Base-by-base conservation (phyloP, 2,329 filamentous ascomycete species). In the Colletotrichum coccodes region DNA sequence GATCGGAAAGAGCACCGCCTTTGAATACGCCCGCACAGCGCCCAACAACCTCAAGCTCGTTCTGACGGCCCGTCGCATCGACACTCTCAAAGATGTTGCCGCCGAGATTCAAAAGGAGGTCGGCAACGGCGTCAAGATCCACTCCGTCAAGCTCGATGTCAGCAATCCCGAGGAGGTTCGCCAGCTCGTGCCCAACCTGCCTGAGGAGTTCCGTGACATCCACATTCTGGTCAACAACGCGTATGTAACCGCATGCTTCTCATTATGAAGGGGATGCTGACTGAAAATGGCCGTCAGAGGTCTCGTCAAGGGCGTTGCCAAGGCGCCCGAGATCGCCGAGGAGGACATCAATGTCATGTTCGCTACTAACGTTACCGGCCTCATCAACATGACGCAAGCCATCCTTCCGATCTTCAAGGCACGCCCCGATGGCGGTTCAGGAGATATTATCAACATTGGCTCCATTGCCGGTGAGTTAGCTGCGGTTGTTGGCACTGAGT, bases 351-450 rank as follows among this genome's bases (percentile, higher is more conserved):
- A 92, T 75, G 76, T 91, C 79, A 98, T 98, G 94, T 94, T 98
- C 78, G 83, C 88, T 53, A 98, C 96, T 67, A 99, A 99, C 79
- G 95, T 98, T 60, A 96, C 92, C 2, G 96, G 96, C 32, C 86
- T 99, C 38, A 96, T 99, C 84, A 93, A 95, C 85, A 94, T 98
- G 92, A 98, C 96, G 0, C 96, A 99, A 85, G 93, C 93, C 52
- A 86, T 98, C 47, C 81, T 98, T 21, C 90, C 93, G 60, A 90
- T 94, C 78, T 97, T 95, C 86, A 92, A 94, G 80, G 85, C 88
- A 74, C 93, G 87, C 80, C 89, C 82, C 77, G 87, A 95, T 64
- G 91, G 92, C 68, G 95, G 94, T 65, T 85, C 88, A 49, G 95
- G 95, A 74, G 96, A 98, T 78, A 95, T 99, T 78, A 97, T 99